Conservation (phyloP, 2,329 filamentous ascomycete species). For the Talaromyces sp. region DNA sequence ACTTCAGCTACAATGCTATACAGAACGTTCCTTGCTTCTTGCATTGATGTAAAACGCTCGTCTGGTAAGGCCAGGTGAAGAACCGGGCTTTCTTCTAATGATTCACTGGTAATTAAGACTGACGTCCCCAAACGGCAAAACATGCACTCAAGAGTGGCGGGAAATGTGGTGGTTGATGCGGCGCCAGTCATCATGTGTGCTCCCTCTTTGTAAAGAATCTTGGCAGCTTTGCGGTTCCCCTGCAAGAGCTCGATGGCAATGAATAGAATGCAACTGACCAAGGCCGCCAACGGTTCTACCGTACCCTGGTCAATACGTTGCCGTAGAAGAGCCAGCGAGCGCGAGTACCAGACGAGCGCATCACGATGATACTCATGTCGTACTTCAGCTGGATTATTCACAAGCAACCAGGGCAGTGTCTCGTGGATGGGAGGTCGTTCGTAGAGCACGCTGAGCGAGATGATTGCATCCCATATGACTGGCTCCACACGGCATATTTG, state of each 20-base stretch:
- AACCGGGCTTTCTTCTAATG: background rate
- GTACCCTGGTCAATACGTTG: slow-evolving; percentile 19
- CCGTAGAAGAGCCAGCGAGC: slow-evolving; percentile 23
- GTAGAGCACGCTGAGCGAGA: slow-evolving; percentile 31
- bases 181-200: slow-evolving; percentile 7
- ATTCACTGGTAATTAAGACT: background rate
- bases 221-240: slow-evolving; percentile 20
- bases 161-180: background rate
- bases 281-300: slow-evolving; percentile 22
- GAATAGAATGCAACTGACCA: slow-evolving; percentile 29
- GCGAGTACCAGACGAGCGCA: slow-evolving; percentile 26
- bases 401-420: background rate
- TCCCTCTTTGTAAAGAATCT: slow-evolving; percentile 26
- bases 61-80: background rate
- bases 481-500: slow-evolving; percentile 30
- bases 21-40: background rate
- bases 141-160: background rate
- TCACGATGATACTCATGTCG: slow-evolving; percentile 18
- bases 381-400: background rate
- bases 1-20: background rate
- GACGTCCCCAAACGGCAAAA: background rate
- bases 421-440: slow-evolving; percentile 17
- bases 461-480: slow-evolving; percentile 35
- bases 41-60: background rate
- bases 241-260: slow-evolving; percentile 28